These are phyloP conservation scores for Lophiostoma macrostomum DNA, from an alignment of 495 filamentous ascomycete species.

Conservation along the genomic window DNA sequence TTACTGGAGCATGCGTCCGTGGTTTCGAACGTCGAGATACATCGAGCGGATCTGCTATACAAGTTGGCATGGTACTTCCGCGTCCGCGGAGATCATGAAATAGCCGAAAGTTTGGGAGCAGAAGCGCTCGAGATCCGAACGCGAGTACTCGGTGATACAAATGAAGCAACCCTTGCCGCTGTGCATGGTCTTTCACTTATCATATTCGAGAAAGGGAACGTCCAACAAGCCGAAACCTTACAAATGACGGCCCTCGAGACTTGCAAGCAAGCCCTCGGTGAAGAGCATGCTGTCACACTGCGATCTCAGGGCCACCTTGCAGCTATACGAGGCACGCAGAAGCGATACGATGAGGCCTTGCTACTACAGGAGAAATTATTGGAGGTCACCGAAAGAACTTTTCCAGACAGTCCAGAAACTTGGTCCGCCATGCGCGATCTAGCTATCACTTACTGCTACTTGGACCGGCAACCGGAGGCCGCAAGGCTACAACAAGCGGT, in stretches of 20 bases:
- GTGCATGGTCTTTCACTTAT: neutral
- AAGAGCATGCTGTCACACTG: neutral
- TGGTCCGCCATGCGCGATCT: slow-evolving; percentile 8
- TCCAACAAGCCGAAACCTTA: neutral
- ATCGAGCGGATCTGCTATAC: neutral
- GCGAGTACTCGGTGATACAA: neutral
- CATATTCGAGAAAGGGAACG: slow-evolving; percentile 1
- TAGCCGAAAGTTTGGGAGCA: neutral
- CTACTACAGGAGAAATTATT: neutral
- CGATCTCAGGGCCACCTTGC: neutral
- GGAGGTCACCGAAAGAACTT: slow-evolving; percentile 2
- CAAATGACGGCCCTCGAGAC: slow-evolving; percentile 1
- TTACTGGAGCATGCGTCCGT: neutral
- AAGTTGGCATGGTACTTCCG: slow-evolving; percentile 1
- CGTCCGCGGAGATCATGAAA: neutral
- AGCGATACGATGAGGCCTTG: neutral
- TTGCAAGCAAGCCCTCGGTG: neutral
- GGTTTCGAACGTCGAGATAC: neutral
- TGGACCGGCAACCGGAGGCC: neutral
- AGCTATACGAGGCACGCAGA: slow-evolving; percentile 1
- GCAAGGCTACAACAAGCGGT: no score
- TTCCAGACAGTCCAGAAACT: neutral
- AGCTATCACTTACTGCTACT: neutral
- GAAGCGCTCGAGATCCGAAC: slow-evolving; percentile 1
- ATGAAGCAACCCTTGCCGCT: neutral